Conservation (phyloP, 441 rosid species). For the Kokia cookei region DNA sequence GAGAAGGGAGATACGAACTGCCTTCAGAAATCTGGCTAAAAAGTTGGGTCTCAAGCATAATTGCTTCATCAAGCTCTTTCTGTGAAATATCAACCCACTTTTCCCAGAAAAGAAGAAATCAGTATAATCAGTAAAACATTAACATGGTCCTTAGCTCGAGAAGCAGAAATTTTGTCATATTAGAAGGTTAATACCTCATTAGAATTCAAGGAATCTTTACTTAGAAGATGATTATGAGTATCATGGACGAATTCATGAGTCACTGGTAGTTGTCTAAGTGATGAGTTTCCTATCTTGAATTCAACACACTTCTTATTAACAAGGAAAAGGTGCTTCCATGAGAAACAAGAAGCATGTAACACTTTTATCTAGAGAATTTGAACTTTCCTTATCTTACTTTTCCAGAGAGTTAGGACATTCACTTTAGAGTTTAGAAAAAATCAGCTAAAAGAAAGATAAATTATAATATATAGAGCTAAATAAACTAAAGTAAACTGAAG, state of each 20-base stretch:
- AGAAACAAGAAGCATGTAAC: neutral
- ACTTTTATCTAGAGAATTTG: neutral
- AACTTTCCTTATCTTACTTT: neutral
- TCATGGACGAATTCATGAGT: constrained; percentile 19
- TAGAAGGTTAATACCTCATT: constrained; percentile 25
- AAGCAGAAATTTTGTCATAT: neutral
- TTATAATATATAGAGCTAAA: neutral
- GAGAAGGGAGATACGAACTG: constrained; percentile 17
- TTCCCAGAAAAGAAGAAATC: constrained; percentile 13
- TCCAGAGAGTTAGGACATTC: neutral
- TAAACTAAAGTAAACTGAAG: neutral
- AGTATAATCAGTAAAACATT: constrained; percentile 1
- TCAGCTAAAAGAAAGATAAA: neutral
- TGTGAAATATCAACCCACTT: constrained; percentile 65
- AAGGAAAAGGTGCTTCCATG: neutral
- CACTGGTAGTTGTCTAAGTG: constrained; percentile 24
- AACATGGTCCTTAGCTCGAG: neutral
- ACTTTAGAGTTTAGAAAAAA: constrained; percentile 1
- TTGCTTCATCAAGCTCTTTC: constrained; percentile 59
- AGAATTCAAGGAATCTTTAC: constrained; percentile 21
- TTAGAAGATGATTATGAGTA: constrained; percentile 13
- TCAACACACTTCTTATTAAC: constrained; percentile 13
- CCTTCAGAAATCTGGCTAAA: constrained; percentile 39
- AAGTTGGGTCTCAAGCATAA: constrained; percentile 55
- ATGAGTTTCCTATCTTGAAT: constrained; percentile 40